Evolutionary conservation across 768 basidiomycete species (phyloP).

Genomic region (Trametes maxima): DNA sequence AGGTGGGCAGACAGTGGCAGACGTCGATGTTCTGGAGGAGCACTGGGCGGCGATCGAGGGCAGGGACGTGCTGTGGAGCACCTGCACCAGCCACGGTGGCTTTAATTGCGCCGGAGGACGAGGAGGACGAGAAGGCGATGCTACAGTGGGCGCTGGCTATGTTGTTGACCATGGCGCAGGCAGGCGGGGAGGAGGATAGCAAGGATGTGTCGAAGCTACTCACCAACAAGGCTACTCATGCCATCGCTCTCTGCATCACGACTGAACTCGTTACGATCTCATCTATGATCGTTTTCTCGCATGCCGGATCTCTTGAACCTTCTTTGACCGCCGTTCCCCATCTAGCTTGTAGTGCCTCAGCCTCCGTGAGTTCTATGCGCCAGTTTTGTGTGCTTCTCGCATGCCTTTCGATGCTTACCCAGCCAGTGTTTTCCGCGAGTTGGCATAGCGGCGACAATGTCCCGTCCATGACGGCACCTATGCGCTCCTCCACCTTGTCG

Average conservation of each 20-base stretch:
- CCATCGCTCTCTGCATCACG: constrained; percentile 74
- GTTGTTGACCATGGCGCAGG: constrained; percentile 50
- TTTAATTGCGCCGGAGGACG: constrained; percentile 48
- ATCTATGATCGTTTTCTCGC: constrained; percentile 51
- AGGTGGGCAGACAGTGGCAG: too few species aligned
- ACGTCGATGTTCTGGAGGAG: too few species aligned
- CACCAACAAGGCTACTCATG: constrained; percentile 13
- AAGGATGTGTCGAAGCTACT: constrained; percentile 60
- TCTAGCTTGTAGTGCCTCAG: constrained; percentile 73
- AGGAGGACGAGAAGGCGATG: constrained; percentile 78
- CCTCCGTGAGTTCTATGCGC: neutral
- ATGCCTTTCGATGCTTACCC: constrained; percentile 76
- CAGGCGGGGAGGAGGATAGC: constrained; percentile 66
- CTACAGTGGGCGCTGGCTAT: constrained; percentile 77
- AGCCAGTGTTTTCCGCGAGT: constrained; percentile 61
- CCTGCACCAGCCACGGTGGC: constrained; percentile 25
- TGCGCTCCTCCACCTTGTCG: constrained; percentile 49
- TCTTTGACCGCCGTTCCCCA: constrained; percentile 47
- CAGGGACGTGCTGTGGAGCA: too few species aligned
- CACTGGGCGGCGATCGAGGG: too few species aligned
- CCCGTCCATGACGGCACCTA: constrained; percentile 64
- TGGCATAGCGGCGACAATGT: constrained; percentile 48
- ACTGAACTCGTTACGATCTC: constrained; percentile 76
- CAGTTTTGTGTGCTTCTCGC: neutral
- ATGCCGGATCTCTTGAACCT: constrained; percentile 35